Evolutionary conservation across 768 basidiomycete species (phyloP), one percentile per base, ranked within the genome.

Genomic region (Rhodotorula toruloides): DNA sequence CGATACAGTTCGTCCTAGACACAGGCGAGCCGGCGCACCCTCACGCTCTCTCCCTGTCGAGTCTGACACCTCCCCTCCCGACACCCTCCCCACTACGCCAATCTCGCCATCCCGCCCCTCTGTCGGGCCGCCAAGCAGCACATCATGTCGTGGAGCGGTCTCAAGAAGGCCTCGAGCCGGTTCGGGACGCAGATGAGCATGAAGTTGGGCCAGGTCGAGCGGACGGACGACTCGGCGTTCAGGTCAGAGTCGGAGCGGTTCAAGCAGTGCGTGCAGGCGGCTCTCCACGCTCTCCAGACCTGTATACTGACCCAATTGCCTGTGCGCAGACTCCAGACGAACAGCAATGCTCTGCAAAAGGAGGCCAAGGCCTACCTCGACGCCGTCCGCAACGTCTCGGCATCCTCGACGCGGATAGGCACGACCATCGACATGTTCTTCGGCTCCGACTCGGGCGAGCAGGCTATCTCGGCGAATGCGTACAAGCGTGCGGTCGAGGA

Each of bases 201-300:
- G 82, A 97, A 97, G 85, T 94, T 93, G 2, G 94, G 94, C 61
- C 93, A 97, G 79, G 91, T 98, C 65, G 94, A 98, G 77, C 83
- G 92, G 36, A 98, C 94, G 0, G 84, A 96, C 32, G 94, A 98
- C 78, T 81, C 89, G 55, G 92, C 98, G 75, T 98, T 96, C 74
- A 82, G 87, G 21, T 87, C 92, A 63, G 93, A 96, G 78, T 91
- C 96, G 77, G 84, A 86, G 54, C 89, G 92, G 76, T 97, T 86
- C 81, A 85, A 86, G 80, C 84, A 84, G 93, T 96, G 77, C 77
- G 90, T 80, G 19, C 53, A 4, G 25, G 0, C 22, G 27, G 13
- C 16, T n/a, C 34, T 36, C 36, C 34, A 31, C 39, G 31, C 43
- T 29, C 12, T 27, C 37, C 4, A 16, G 6, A 19, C 29, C 32